These are phyloP conservation scores for Aegilops tauschii DNA, from an alignment of 176 grass and related monocot species.

Conservation along the genomic window DNA sequence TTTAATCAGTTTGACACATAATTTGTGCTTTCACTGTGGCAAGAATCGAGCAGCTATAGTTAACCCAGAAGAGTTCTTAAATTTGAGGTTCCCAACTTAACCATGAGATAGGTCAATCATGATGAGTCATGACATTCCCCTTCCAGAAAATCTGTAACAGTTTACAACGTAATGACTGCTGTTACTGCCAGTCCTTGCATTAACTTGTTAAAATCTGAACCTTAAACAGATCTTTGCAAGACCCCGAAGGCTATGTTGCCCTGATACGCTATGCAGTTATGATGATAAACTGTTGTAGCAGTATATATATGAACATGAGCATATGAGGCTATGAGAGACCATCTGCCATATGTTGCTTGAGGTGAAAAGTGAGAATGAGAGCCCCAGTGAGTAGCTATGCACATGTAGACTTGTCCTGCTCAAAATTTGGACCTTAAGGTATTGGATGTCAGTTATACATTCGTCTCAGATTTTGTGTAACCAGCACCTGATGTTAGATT, in stretches of 20 bases:
- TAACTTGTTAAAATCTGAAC: slow-evolving; percentile 11
- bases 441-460: not conserved
- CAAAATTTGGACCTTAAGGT: not conserved
- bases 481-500: not conserved
- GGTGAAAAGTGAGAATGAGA: not conserved
- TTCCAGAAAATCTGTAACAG: slow-evolving; percentile 20
- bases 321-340: not conserved
- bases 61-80: not conserved
- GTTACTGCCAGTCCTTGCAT: slow-evolving; percentile 1
- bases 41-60: not conserved
- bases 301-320: not conserved
- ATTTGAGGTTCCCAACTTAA: slow-evolving; percentile 13
- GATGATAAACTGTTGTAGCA: not conserved
- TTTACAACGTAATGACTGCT: not conserved
- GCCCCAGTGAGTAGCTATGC: not conserved
- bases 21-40: slow-evolving; percentile 7
- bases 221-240: slow-evolving; percentile 11
- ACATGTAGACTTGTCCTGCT: not conserved
- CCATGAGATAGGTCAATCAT: slow-evolving; percentile 4
- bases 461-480: not conserved
- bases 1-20: slow-evolving; percentile 8
- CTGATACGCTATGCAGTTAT: not conserved
- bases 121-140: not conserved
- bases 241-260: not conserved
- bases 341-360: not conserved